Base-by-base conservation (phyloP, 1,284 basidiomycete genomes). In the Earliella scabrosa region DNA sequence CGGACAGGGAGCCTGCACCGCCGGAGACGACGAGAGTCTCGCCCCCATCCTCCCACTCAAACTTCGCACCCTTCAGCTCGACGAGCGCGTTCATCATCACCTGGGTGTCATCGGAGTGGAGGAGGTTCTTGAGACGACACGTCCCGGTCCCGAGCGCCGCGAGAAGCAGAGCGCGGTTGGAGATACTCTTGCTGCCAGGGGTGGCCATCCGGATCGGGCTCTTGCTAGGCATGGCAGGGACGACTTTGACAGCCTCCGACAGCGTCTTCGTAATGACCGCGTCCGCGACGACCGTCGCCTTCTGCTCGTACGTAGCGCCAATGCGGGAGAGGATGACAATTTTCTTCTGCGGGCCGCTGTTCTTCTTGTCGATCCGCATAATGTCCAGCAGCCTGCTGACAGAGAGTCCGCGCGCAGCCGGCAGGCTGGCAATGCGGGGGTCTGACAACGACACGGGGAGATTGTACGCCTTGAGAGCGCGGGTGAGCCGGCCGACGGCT, bases 311-410 rank as follows among this genome's bases (percentile, higher is more conserved):
- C 0, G 95, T 98, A 66, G 88, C 89, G 40, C 97, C 97, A 63
- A 99, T 98, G 58, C 87, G 82, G 39, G 88, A 88, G 31, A 99
- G 83, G 32, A 99, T 81, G 44, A 99, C 97, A 59, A 99, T 86
- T 78, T 97, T 98, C 80, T 97, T 98, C 66, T 89, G 86, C 38
- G 83, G 68, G 52, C 97, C 90, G 54, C 88, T 89, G 73, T 99
- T 99, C 83, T 99, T 99, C 82, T 99, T 99, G 83, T 99, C 97
- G 59, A 99, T 88, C 61, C 83, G 84, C 88, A 92, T 92, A 70
- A 98, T 92, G 73, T 98, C 95, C 43, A 99, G 82, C 14, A 99
- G 80, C 20, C 86, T 82, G 57, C 93, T 88, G 49, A 95, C 88
- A 14, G 88, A 88, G 56, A 98, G 84, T 50, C 83, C 76, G 45